Conservation (phyloP, 2,329 filamentous ascomycete species). For the Fusarium bactridioides region DNA sequence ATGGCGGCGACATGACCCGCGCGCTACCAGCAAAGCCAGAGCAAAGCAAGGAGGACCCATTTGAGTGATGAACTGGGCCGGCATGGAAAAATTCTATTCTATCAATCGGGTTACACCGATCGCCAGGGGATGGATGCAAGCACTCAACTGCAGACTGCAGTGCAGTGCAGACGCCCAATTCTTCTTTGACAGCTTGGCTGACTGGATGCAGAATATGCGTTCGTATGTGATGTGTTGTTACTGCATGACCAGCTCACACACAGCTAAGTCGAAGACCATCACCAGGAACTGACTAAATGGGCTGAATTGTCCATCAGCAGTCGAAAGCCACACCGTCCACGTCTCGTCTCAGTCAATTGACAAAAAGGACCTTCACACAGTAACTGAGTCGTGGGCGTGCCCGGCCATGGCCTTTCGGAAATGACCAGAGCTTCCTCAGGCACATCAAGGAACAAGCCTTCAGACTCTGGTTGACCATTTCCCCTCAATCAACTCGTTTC, state of each 20-base stretch:
- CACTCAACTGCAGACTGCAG: conserved; percentile 28
- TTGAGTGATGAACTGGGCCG: conserved; percentile 1
- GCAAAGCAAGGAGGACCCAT: background rate
- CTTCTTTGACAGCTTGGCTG: conserved; percentile 29
- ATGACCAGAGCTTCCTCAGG: conserved; percentile 24
- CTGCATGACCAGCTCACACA: conserved; percentile 24
- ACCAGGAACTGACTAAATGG: background rate
- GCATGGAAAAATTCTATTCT: conserved; percentile 10
- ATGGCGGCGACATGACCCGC: conserved; percentile 26
- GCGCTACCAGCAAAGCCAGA: conserved; percentile 28
- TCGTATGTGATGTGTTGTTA: conserved; percentile 36
- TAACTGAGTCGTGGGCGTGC: conserved; percentile 17
- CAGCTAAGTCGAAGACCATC: background rate
- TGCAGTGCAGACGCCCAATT: conserved; percentile 12
- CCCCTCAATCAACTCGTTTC: conserved; percentile 4
- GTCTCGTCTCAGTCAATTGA: background rate
- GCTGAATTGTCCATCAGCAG: background rate
- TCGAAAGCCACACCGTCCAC: background rate
- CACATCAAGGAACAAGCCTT: background rate
- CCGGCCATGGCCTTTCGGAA: conserved; percentile 11
- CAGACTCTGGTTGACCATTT: conserved; percentile 15
- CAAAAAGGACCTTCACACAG: background rate
- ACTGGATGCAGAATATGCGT: conserved; percentile 21
- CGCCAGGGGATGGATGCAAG: conserved; percentile 31
- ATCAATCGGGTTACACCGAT: conserved; percentile 29